These are phyloP conservation scores for Fusarium protoensiforme DNA, from an alignment of 2,329 filamentous ascomycete genomes.

Conservation along the genomic window DNA sequence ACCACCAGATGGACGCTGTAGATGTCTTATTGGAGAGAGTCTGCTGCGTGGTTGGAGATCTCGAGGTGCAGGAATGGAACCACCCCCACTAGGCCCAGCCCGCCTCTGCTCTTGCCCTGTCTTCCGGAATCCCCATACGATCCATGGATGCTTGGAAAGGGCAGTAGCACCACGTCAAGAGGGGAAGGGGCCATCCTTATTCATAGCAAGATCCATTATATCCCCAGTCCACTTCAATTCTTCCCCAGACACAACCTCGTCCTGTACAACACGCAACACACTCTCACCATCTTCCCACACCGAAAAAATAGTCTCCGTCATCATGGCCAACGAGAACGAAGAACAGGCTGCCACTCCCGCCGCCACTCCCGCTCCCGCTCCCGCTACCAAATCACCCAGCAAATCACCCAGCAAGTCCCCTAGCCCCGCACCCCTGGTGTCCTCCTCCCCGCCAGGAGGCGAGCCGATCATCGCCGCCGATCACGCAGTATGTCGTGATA, in stretches of 20 bases:
- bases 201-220: neutral
- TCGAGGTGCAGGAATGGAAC: neutral
- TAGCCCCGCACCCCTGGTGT: conserved; percentile 1
- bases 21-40: neutral
- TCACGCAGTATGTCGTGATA: conserved; percentile 24
- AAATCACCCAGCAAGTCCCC: neutral
- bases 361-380: conserved; percentile 4
- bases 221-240: neutral
- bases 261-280: neutral
- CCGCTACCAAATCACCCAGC: neutral
- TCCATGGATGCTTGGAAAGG: neutral
- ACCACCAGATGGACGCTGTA: neutral
- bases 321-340: neutral
- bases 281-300: neutral
- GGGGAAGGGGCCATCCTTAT: neutral
- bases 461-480: conserved; percentile 37
- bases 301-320: neutral
- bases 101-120: neutral
- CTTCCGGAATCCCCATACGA: neutral
- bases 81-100: neutral
- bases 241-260: neutral
- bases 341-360: conserved; percentile 1
- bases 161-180: neutral
- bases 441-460: conserved; percentile 23
- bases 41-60: neutral